Evolutionary conservation across 305 asterid genomes (phyloP).

Genomic region (Solanum hybrid): DNA sequence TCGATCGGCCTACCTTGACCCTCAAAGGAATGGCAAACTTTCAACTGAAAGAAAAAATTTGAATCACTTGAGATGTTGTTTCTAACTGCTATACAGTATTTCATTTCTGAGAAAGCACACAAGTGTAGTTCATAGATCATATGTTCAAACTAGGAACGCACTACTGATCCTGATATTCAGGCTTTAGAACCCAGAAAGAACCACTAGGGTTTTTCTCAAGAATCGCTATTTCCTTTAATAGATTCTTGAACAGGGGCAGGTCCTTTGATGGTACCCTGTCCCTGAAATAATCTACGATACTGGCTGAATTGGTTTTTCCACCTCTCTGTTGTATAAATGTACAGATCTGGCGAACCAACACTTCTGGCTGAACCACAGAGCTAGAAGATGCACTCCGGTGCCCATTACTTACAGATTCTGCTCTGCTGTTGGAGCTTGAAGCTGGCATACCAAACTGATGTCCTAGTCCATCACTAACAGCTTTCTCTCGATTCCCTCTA

Average conservation of each 20-base stretch:
- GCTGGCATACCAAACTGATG: constrained; percentile 47
- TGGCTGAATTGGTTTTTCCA: constrained; percentile 59
- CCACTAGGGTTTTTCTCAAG: constrained; percentile 59
- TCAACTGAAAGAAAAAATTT: not conserved
- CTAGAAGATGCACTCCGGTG: constrained; percentile 26
- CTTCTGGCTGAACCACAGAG: constrained; percentile 57
- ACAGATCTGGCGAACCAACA: constrained; percentile 80
- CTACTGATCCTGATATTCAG: constrained; percentile 46
- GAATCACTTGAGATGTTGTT: not conserved
- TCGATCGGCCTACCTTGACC: not conserved
- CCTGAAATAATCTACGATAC: constrained; percentile 66
- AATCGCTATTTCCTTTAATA: constrained; percentile 80
- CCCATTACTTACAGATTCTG: constrained; percentile 20
- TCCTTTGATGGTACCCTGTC: constrained; percentile 77
- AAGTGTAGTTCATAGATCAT: not conserved
- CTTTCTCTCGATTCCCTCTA: constrained; percentile 55
- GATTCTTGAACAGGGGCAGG: constrained; percentile 74
- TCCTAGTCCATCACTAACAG: constrained; percentile 59
- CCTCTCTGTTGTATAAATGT: constrained; percentile 73
- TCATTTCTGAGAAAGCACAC: not conserved
- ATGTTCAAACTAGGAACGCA: not conserved
- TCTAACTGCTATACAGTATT: not conserved
- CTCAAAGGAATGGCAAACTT: not conserved
- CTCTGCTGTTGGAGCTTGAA: constrained; percentile 30
- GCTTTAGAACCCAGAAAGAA: constrained; percentile 73